phyloP scores from a whole-genome alignment of 2,329 filamentous ascomycete genomes.

The Colletotrichum somersetense region DNA sequence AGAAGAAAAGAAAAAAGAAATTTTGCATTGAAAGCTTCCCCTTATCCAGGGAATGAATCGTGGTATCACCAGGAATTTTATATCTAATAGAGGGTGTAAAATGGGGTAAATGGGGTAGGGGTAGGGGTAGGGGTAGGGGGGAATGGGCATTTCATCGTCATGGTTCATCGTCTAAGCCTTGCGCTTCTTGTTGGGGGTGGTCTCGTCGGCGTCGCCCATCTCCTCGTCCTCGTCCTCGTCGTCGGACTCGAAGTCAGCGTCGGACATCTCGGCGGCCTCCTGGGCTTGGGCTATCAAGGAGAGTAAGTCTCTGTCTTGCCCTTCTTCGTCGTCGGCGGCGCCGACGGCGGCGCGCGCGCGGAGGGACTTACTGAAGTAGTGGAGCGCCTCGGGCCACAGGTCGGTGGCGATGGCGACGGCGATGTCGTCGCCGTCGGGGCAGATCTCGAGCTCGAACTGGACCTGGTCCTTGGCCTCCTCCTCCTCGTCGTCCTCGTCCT shows the following conservation, averaged over 20 bases:
- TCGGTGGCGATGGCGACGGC: slow-evolving; percentile 87
- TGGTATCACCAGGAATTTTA: slow-evolving; percentile 37
- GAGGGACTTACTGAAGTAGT: slow-evolving; percentile 83
- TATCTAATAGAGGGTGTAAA: slow-evolving; percentile 3
- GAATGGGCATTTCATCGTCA: slow-evolving; percentile 17
- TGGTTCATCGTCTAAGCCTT: slow-evolving; percentile 20
- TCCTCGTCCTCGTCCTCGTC: slow-evolving; percentile 68
- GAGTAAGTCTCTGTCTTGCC: slow-evolving; percentile 36
- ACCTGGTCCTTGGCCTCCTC: slow-evolving; percentile 73
- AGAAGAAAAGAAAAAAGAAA: slow-evolving; percentile 15
- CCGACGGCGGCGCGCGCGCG: slow-evolving; percentile 4
- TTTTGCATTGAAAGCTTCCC: slow-evolving; percentile 19
- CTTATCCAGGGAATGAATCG: slow-evolving; percentile 18
- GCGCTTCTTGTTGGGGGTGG: slow-evolving; percentile 58
- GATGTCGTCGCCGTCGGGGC: slow-evolving; percentile 87
- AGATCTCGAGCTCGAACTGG: slow-evolving; percentile 82
- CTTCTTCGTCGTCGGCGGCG: background rate
- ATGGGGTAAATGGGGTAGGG: background rate
- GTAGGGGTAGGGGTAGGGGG: too few relatives aligned
- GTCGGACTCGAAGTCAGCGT: slow-evolving; percentile 76
- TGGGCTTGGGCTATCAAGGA: slow-evolving; percentile 72
- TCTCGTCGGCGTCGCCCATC: slow-evolving; percentile 54
- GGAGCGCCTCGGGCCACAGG: slow-evolving; percentile 87
- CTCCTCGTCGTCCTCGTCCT: slow-evolving; percentile 61
- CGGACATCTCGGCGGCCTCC: slow-evolving; percentile 75